Percentiles rank a stretch among this genome's conserved stretches.
These are phyloP conservation scores for Phytomonas francai DNA, from an alignment of 208 protist species.

Conservation along the genomic window DNA sequence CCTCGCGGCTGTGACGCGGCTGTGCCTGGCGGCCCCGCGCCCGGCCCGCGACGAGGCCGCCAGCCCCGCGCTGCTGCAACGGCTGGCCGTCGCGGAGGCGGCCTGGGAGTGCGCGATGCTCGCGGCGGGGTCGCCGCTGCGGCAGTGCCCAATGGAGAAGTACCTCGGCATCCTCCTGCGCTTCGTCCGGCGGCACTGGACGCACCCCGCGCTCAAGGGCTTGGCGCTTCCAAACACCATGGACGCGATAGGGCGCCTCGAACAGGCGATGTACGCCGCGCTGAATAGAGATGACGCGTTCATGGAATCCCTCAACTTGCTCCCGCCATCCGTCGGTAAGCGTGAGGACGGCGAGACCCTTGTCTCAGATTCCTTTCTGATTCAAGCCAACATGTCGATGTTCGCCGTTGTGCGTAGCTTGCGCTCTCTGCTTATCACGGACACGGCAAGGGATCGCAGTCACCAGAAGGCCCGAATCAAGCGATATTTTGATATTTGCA, in stretches of 20 bases:
- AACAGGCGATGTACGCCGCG: neutral
- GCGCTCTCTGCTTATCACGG: neutral
- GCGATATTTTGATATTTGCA: neutral
- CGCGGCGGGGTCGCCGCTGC: neutral
- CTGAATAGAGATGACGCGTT: neutral
- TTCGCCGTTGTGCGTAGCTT: neutral
- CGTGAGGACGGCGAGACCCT: neutral
- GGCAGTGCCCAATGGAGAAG: neutral
- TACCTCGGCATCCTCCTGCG: neutral
- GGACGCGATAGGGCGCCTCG: neutral
- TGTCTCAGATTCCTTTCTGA: neutral
- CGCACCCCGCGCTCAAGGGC: neutral
- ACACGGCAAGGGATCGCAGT: neutral
- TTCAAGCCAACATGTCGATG: neutral
- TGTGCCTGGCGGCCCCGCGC: neutral
- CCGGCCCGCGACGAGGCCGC: neutral
- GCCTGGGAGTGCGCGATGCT: neutral
- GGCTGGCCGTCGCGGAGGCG: neutral
- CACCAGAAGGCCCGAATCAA: neutral
- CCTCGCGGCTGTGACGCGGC: neutral
- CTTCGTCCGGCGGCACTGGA: neutral
- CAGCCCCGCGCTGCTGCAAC: neutral
- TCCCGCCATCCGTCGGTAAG: neutral
- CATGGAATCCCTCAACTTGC: neutral
- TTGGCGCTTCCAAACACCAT: neutral